phyloP scores from a whole-genome alignment of 2,329 filamentous ascomycete genomes.

The Trichoderma simmonsii region DNA sequence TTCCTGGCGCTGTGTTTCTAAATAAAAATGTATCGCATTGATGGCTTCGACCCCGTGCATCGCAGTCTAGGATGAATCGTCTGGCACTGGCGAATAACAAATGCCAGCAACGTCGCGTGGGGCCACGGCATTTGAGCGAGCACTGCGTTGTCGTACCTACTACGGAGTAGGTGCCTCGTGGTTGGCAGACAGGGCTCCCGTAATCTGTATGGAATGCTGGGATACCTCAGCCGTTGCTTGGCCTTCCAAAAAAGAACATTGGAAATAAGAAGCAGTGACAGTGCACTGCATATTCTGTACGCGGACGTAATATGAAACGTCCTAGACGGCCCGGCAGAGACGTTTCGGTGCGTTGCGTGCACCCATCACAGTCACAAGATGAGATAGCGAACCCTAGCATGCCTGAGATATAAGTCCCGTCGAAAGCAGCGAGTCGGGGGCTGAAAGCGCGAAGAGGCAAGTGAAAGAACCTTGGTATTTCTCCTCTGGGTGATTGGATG shows the following conservation, averaged over 20 bases:
- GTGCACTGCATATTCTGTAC: background rate
- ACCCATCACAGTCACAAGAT: background rate
- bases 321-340: background rate
- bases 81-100: background rate
- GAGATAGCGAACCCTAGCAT: background rate
- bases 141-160: background rate
- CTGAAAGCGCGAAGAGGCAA: background rate
- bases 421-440: background rate
- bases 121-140: background rate
- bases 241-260: background rate
- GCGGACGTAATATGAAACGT: constrained; percentile 3
- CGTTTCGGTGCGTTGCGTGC: background rate
- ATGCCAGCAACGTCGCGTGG: background rate
- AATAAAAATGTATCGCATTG: background rate
- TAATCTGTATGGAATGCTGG: background rate
- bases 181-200: background rate
- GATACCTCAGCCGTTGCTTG: background rate
- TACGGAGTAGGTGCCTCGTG: background rate
- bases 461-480: background rate
- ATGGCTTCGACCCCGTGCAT: background rate
- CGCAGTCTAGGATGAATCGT: background rate
- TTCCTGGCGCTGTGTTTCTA: background rate
- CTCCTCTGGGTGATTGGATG: background rate
- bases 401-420: background rate
- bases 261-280: background rate